Evolutionary conservation across 169 alveolate species (phyloP).

Genomic region (Neospora caninum): DNA sequence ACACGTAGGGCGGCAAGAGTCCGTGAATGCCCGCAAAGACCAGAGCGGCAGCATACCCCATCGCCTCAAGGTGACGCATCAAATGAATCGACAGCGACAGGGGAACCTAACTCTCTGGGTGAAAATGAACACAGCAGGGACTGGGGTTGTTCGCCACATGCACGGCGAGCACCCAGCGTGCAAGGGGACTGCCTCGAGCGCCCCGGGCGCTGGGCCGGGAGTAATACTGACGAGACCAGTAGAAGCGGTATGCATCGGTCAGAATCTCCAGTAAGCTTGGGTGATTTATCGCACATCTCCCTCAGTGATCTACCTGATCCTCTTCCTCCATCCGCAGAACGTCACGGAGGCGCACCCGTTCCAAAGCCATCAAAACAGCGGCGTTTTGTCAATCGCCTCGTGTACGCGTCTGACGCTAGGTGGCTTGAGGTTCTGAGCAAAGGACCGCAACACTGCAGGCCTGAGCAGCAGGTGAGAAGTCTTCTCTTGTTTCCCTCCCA

Average conservation of each 20-base stretch:
- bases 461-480: slow-evolving; percentile 34
- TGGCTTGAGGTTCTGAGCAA: background rate
- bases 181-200: background rate
- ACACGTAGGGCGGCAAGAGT: too few relatives aligned
- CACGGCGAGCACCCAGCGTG: background rate
- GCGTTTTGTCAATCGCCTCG: background rate
- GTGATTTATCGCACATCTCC: background rate
- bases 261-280: background rate
- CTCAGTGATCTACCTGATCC: background rate
- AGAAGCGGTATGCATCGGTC: background rate
- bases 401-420: background rate
- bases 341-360: background rate
- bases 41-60: too few relatives aligned
- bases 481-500: background rate
- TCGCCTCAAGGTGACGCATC: too few relatives aligned
- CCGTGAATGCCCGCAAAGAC: too few relatives aligned
- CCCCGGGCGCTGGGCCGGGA: background rate
- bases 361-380: background rate
- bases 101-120: too few relatives aligned
- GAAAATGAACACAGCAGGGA: background rate
- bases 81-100: too few relatives aligned
- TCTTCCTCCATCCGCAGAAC: background rate
- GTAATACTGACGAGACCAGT: background rate
- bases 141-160: background rate
- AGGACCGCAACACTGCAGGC: background rate